Percentiles rank a stretch among this genome's conserved stretches.
Evolutionary conservation across 176 grass and related monocot species (phyloP).

Genomic region (Saccharum spontaneum): DNA sequence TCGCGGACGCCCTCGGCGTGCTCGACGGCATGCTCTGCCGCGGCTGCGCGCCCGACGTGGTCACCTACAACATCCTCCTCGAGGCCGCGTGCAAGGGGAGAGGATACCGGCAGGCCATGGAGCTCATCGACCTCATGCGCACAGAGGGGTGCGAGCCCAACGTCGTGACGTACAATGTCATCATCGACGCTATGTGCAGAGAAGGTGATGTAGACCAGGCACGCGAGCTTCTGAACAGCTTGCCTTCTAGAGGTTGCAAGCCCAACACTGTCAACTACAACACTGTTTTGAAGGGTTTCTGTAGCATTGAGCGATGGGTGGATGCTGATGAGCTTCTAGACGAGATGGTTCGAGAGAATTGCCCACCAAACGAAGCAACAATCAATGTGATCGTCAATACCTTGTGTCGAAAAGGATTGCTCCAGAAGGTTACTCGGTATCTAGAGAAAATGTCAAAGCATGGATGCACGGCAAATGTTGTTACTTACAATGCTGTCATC

Average conservation of each 20-base stretch:
- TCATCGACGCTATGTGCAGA: slow-evolving; percentile 72
- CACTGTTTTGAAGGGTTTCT: slow-evolving; percentile 57
- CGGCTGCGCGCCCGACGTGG: slow-evolving; percentile 55
- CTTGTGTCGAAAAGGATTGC: slow-evolving; percentile 49
- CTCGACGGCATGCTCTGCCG: slow-evolving; percentile 71
- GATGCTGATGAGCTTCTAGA: slow-evolving; percentile 55
- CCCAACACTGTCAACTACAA: slow-evolving; percentile 63
- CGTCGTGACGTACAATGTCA: slow-evolving; percentile 67
- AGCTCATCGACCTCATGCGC: slow-evolving; percentile 65
- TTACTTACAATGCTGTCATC: slow-evolving; percentile 59
- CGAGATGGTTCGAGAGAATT: slow-evolving; percentile 54
- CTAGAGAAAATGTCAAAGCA: slow-evolving; percentile 64
- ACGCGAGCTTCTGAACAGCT: slow-evolving; percentile 36
- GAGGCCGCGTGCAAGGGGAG: slow-evolving; percentile 61
- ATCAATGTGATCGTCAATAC: slow-evolving; percentile 58
- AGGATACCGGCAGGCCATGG: slow-evolving; percentile 52
- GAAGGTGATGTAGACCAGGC: slow-evolving; percentile 51
- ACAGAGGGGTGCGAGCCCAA: slow-evolving; percentile 59
- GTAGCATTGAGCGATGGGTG: slow-evolving; percentile 40
- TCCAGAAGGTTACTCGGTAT: slow-evolving; percentile 33
- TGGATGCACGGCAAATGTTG: slow-evolving; percentile 46
- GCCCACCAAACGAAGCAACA: slow-evolving; percentile 49
- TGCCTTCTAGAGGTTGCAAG: slow-evolving; percentile 60
- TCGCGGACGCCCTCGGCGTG: slow-evolving; percentile 54
- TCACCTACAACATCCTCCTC: slow-evolving; percentile 83